Percentiles rank a stretch among this genome's conserved stretches.
phyloP scores from a whole-genome alignment of 495 filamentous ascomycete species.

The Neurospora hispaniola region DNA sequence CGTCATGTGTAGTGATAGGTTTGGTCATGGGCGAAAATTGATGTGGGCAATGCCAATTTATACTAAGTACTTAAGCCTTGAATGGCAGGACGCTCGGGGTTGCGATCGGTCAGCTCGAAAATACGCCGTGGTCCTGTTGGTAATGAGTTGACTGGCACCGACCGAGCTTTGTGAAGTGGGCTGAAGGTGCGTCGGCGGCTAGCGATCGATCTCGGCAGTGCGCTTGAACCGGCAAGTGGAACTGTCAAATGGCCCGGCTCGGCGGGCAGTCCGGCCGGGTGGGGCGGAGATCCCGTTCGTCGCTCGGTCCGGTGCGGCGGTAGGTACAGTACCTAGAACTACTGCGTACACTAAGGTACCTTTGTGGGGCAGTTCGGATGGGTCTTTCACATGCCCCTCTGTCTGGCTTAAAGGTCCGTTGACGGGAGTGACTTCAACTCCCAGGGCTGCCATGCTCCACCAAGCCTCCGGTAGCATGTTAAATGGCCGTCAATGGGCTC shows the following conservation, averaged over 20 bases:
- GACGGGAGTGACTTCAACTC: background rate
- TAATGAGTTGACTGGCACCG: background rate
- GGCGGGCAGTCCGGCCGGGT: background rate
- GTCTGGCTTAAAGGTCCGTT: background rate
- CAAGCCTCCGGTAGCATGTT: background rate
- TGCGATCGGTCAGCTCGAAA: background rate
- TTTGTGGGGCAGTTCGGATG: background rate
- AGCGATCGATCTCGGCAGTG: background rate
- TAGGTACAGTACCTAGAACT: background rate
- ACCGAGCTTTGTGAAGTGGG: background rate
- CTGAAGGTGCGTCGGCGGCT: background rate
- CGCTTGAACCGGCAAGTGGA: background rate
- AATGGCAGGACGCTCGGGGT: background rate
- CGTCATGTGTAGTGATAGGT: background rate
- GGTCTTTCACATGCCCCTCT: background rate
- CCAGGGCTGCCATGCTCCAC: background rate
- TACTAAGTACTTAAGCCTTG: background rate
- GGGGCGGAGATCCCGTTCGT: too few species aligned
- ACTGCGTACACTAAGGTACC: too few species aligned
- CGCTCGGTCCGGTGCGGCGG: background rate
- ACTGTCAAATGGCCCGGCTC: background rate
- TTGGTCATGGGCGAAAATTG: background rate
- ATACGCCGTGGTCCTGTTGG: background rate
- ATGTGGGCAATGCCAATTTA: background rate
- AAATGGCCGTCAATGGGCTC: background rate